A percentile compares a stretch with the other conserved stretches of the same genome.
These are phyloP conservation scores for Didymella keratinophila DNA, from an alignment of 2,329 filamentous ascomycete genomes.

Conservation along the genomic window DNA sequence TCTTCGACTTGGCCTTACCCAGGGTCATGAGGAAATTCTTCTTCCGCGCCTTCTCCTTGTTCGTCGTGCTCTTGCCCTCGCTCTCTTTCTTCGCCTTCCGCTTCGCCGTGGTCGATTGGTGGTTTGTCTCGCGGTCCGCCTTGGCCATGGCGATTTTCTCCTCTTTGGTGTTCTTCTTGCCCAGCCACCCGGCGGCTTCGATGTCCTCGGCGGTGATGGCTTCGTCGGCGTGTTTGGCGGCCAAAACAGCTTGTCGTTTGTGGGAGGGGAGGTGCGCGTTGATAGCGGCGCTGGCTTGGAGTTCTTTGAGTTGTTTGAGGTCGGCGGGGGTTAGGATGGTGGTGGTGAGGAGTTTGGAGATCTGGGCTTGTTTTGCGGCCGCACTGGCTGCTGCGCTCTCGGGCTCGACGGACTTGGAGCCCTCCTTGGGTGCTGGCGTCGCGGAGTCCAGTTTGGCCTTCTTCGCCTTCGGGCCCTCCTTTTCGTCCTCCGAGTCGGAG, in stretches of 20 bases:
- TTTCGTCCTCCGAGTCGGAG: constrained; percentile 75
- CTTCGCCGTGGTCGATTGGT: constrained; percentile 85
- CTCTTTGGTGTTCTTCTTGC: constrained; percentile 84
- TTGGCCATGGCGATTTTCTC: constrained; percentile 84
- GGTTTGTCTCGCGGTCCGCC: constrained; percentile 82
- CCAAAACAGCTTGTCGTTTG: constrained; percentile 51
- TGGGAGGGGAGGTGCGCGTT: constrained; percentile 65
- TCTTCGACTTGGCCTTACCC: constrained; percentile 93
- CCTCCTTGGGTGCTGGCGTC: constrained; percentile 44
- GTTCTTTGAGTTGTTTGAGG: constrained; percentile 90
- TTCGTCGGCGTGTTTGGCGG: constrained; percentile 78
- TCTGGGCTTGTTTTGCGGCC: constrained; percentile 31
- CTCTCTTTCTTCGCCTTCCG: constrained; percentile 86
- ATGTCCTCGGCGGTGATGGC: constrained; percentile 91
- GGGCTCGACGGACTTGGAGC: constrained; percentile 45
- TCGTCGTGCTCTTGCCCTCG: constrained; percentile 94
- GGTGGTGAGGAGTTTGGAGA: constrained; percentile 80
- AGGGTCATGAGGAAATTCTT: constrained; percentile 99
- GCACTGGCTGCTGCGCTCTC: constrained; percentile 30
- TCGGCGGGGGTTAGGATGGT: constrained; percentile 95
- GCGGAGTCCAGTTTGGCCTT: constrained; percentile 65
- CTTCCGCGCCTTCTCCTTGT: constrained; percentile 93
- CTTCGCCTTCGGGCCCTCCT: constrained; percentile 63
- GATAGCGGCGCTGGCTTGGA: constrained; percentile 76
- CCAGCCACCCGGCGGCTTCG: constrained; percentile 80